Percentiles rank a stretch among this genome's conserved stretches.
phyloP scores from a whole-genome alignment of 2,329 filamentous ascomycete genomes.

The Ceratocystis ficicola region DNA sequence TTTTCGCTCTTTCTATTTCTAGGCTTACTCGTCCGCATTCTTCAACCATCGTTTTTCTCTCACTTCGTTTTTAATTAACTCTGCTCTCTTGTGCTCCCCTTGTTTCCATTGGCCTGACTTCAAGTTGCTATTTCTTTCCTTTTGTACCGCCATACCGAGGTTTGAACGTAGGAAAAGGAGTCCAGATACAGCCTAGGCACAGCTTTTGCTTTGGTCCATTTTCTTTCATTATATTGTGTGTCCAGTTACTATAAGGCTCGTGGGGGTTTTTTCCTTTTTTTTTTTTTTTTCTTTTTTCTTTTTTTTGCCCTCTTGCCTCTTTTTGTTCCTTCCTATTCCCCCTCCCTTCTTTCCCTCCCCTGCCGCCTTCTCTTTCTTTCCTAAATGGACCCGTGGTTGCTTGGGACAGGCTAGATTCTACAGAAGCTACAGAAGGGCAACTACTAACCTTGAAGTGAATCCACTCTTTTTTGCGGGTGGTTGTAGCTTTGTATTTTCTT shows the following conservation, averaged over 20 bases:
- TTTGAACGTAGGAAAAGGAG: not conserved
- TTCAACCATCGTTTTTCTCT: too few relatives aligned
- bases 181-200: not conserved
- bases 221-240: not conserved
- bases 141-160: not conserved
- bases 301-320: not conserved
- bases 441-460: conserved; percentile 6
- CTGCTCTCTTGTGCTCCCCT: not conserved
- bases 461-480: conserved; percentile 15
- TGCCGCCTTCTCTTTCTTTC: not conserved
- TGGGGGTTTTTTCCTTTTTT: not conserved
- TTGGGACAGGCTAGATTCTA: not conserved
- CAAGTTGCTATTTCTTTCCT: not conserved
- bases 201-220: not conserved
- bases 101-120: not conserved
- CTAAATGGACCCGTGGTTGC: not conserved
- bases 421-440: not conserved
- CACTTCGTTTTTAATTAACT: not conserved
- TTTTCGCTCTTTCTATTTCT: not conserved
- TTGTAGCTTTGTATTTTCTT: conserved; percentile 17
- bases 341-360: not conserved
- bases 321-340: not conserved
- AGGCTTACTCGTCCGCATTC: not conserved
- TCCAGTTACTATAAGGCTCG: not conserved
- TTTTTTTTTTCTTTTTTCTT: not conserved